phyloP scores from a whole-genome alignment of 2,329 filamentous ascomycete species.

The Cryphonectria naterciae region DNA sequence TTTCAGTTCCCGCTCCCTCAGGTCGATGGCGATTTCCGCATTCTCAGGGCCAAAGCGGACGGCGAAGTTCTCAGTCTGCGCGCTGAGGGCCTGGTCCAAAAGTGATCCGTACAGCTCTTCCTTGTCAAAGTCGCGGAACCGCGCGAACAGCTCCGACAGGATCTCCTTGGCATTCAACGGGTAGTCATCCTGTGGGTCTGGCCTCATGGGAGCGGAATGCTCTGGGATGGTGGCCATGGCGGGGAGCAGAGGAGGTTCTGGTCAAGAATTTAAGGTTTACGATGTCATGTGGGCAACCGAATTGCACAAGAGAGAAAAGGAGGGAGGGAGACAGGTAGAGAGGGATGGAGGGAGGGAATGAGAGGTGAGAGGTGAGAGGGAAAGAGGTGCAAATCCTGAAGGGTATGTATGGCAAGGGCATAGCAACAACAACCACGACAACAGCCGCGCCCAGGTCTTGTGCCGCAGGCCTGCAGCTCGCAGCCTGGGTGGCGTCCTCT shows the following conservation, averaged over 20 bases:
- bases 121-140: constrained; percentile 60
- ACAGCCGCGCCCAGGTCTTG: neutral
- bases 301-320: neutral
- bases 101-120: constrained; percentile 47
- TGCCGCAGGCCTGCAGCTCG: neutral
- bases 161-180: constrained; percentile 13
- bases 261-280: neutral
- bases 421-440: neutral
- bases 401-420: neutral
- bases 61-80: constrained; percentile 60
- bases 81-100: constrained; percentile 46
- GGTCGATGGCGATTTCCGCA: constrained; percentile 60
- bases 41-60: constrained; percentile 64
- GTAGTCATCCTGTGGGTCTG: constrained; percentile 13
- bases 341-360: neutral
- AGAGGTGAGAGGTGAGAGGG: neutral
- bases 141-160: constrained; percentile 27
- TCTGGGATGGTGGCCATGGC: constrained; percentile 29
- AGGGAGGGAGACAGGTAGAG: neutral
- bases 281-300: neutral
- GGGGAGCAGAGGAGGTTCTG: neutral
- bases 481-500: neutral
- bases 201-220: constrained; percentile 5
- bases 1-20: constrained; percentile 48
- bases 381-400: neutral